Evolutionary conservation across 2,329 filamentous ascomycete genomes (phyloP).

Genomic region (Gaeumannomyces sp.): DNA sequence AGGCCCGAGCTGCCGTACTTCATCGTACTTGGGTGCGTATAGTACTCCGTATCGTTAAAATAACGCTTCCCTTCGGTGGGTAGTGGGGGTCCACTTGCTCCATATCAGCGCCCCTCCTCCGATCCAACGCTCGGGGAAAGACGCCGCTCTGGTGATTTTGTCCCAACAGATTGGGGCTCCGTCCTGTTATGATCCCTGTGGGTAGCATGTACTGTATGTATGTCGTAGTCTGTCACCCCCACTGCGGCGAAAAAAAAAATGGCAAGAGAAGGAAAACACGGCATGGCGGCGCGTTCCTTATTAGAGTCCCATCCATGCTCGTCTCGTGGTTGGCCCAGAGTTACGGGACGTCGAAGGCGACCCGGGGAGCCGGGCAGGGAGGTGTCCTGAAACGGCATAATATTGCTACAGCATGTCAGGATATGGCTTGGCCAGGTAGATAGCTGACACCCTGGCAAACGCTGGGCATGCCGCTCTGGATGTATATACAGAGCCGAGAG

Average conservation of each 20-base stretch:
- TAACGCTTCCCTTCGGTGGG: neutral
- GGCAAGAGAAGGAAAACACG: neutral
- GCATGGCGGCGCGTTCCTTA: too few species aligned
- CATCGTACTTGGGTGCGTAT: neutral
- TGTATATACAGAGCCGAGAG: neutral
- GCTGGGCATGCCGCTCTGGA: neutral
- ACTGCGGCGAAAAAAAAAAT: neutral
- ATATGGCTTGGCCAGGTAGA: neutral
- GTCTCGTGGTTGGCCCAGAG: neutral
- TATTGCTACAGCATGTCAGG: neutral
- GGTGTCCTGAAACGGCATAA: neutral
- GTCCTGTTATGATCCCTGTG: neutral
- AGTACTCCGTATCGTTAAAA: neutral
- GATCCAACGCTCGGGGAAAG: neutral
- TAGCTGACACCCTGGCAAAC: neutral
- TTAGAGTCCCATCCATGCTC: neutral
- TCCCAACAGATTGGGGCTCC: neutral
- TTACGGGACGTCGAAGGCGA: too few species aligned
- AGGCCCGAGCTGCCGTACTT: neutral
- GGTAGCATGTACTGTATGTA: neutral
- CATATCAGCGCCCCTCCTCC: too few species aligned
- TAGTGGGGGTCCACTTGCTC: too few species aligned
- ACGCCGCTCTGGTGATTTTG: too few species aligned
- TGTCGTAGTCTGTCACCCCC: neutral
- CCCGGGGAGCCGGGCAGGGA: neutral